Percentiles rank a stretch among this genome's conserved stretches.
phyloP scores from a whole-genome alignment of 805 yeast genomes.

The Danielozyma ontarioensis region DNA sequence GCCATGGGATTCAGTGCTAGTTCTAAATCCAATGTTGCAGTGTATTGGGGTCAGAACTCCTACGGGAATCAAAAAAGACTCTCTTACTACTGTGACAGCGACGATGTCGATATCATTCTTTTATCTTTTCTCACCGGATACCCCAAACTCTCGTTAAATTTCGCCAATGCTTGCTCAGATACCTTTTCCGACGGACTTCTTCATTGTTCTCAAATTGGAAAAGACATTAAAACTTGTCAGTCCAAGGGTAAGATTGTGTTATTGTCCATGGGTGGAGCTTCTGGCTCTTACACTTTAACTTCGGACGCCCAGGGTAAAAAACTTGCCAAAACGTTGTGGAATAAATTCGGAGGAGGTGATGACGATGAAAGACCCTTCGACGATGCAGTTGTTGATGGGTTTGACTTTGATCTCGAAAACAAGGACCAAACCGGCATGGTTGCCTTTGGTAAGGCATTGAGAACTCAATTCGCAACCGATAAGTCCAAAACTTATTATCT shows the following conservation, averaged over 20 bases:
- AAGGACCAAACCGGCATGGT: slow-evolving; percentile 2
- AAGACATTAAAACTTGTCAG: slow-evolving; percentile 1
- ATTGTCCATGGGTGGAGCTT: slow-evolving; percentile 3
- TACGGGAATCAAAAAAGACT: slow-evolving; percentile 7
- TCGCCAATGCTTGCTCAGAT: background rate
- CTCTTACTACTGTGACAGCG: slow-evolving; percentile 8
- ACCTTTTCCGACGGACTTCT: background rate
- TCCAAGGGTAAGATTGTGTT: background rate
- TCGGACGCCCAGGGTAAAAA: slow-evolving; percentile 5
- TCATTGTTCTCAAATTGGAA: background rate
- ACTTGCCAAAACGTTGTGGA: slow-evolving; percentile 9
- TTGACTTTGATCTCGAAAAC: slow-evolving; percentile 12
- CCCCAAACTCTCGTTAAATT: slow-evolving; percentile 2
- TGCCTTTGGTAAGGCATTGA: slow-evolving; percentile 14
- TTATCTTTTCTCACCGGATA: slow-evolving; percentile 8
- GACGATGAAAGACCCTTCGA: slow-evolving; percentile 3
- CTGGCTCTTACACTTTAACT: slow-evolving; percentile 6
- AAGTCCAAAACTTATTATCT: slow-evolving; percentile 58
- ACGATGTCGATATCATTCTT: slow-evolving; percentile 7
- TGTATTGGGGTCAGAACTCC: slow-evolving; percentile 15
- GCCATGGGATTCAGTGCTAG: background rate
- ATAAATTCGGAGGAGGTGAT: slow-evolving; percentile 12
- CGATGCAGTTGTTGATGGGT: slow-evolving; percentile 12
- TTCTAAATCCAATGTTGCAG: slow-evolving; percentile 4
- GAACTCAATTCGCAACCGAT: slow-evolving; percentile 11